Percentiles rank a stretch among this genome's conserved stretches.
Evolutionary conservation across 495 filamentous ascomycete species (phyloP).

Genomic region (Trichoderma gamsii): DNA sequence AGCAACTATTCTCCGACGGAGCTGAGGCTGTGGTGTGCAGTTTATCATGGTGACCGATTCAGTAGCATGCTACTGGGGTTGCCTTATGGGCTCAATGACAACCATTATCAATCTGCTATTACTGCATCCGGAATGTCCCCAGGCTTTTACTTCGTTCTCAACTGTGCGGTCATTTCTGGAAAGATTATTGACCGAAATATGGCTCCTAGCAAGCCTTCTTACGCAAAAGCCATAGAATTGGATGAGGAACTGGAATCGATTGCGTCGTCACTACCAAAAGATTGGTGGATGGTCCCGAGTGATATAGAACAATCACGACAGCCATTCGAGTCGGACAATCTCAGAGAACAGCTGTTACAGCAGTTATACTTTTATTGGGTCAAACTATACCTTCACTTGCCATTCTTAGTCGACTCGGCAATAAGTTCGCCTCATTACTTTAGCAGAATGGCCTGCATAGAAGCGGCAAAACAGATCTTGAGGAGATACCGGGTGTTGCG

Average conservation of each 20-base stretch:
- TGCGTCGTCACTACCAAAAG: conserved; percentile 9
- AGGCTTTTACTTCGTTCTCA: conserved; percentile 15
- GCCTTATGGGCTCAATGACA: conserved; percentile 20
- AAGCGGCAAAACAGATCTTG: conserved; percentile 16
- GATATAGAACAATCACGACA: background rate
- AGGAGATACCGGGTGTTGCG: conserved; percentile 14
- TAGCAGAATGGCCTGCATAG: conserved; percentile 18
- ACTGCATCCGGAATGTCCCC: background rate
- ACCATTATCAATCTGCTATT: background rate
- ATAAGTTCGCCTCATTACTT: conserved; percentile 1
- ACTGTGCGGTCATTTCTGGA: conserved; percentile 17
- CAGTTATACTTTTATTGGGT: conserved; percentile 21
- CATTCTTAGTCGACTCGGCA: conserved; percentile 14
- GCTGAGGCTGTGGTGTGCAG: conserved; percentile 16
- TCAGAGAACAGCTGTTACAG: conserved; percentile 19
- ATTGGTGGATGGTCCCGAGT: conserved; percentile 17
- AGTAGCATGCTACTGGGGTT: conserved; percentile 20
- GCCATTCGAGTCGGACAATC: conserved; percentile 1
- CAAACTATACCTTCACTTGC: conserved; percentile 21
- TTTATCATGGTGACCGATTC: conserved; percentile 23
- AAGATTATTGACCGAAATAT: conserved; percentile 20
- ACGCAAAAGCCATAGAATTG: conserved; percentile 17
- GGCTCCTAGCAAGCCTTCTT: conserved; percentile 11
- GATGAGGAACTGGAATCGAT: conserved; percentile 18
- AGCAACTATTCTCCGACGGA: background rate